Percentiles rank a stretch among this genome's conserved stretches.
phyloP scores from a whole-genome alignment of 2,329 filamentous ascomycete genomes.

The Nothopassalora personata region DNA sequence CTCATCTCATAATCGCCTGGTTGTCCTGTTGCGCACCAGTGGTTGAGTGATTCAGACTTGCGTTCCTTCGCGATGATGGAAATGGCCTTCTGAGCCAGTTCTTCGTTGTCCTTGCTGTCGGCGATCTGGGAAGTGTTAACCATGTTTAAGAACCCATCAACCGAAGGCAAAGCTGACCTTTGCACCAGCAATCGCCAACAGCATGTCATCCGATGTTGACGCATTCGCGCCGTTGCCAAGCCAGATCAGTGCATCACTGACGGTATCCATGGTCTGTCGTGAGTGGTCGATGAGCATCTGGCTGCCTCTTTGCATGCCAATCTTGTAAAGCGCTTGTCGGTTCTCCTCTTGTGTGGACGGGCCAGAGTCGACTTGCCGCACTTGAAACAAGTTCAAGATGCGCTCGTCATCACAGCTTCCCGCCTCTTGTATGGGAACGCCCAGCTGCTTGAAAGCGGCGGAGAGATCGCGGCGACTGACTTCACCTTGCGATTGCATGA shows the following conservation, averaged over 20 bases:
- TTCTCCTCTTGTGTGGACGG: conserved; percentile 51
- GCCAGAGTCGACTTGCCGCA: conserved; percentile 52
- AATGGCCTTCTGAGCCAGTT: conserved; percentile 52
- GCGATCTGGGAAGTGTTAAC: conserved; percentile 36
- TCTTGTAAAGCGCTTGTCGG: conserved; percentile 53
- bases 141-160: neutral
- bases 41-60: conserved; percentile 50
- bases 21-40: conserved; percentile 50
- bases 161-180: conserved; percentile 43
- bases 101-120: conserved; percentile 47
- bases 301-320: conserved; percentile 56
- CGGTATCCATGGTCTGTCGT: conserved; percentile 54
- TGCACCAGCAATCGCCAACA: conserved; percentile 52
- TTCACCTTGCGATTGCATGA: conserved; percentile 54
- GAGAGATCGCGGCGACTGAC: conserved; percentile 53
- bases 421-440: conserved; percentile 43
- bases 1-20: conserved; percentile 50
- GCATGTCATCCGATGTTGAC: conserved; percentile 51
- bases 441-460: conserved; percentile 56
- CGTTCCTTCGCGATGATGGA: conserved; percentile 54
- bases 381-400: conserved; percentile 58
- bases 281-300: conserved; percentile 54
- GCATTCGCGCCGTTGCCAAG: conserved; percentile 47
- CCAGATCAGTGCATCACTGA: conserved; percentile 59
- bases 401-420: conserved; percentile 50